These are phyloP conservation scores for Macadamia integrifolia DNA, from an alignment of 164 flowering plant genomes.

Conservation along the genomic window DNA sequence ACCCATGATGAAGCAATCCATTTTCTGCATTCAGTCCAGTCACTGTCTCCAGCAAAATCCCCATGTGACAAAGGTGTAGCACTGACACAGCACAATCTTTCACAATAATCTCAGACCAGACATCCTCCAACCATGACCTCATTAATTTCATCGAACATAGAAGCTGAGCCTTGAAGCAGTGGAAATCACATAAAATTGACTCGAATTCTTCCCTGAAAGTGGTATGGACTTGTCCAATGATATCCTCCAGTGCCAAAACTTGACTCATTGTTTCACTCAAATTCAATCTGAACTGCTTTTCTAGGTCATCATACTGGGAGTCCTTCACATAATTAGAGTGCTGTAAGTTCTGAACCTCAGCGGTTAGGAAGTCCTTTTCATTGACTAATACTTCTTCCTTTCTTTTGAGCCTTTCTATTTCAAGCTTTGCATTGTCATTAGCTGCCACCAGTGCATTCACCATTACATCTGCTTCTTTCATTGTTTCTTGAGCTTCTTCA, in stretches of 20 bases:
- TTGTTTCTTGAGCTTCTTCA: slow-evolving; percentile 75
- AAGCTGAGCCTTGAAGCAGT: slow-evolving; percentile 42
- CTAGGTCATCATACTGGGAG: slow-evolving; percentile 36
- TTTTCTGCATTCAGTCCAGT: slow-evolving; percentile 83
- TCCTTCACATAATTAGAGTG: slow-evolving; percentile 31
- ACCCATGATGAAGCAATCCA: slow-evolving; percentile 73
- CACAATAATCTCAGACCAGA: slow-evolving; percentile 79
- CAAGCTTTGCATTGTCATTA: slow-evolving; percentile 66
- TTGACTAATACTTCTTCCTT: slow-evolving; percentile 19
- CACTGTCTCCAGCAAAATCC: slow-evolving; percentile 71
- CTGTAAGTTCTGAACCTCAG: slow-evolving; percentile 47
- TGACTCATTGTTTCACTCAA: slow-evolving; percentile 30
- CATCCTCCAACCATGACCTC: slow-evolving; percentile 65
- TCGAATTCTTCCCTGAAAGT: slow-evolving; percentile 31
- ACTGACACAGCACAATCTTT: slow-evolving; percentile 86
- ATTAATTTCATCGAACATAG: slow-evolving; percentile 33
- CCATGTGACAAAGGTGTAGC: slow-evolving; percentile 86
- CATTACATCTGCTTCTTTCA: slow-evolving; percentile 76
- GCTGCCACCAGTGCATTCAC: slow-evolving; percentile 69
- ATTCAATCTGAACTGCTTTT: slow-evolving; percentile 34
- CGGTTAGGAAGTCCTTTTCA: slow-evolving; percentile 36
- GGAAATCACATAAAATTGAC: slow-evolving; percentile 39
- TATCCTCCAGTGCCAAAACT: slow-evolving; percentile 46
- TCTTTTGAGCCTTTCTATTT: slow-evolving; percentile 41
- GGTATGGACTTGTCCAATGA: slow-evolving; percentile 30